A percentile compares a stretch with the other conserved stretches of the same genome.
Conservation (phyloP, 805 yeast genomes). For the Schwanniomyces yamadae region DNA sequence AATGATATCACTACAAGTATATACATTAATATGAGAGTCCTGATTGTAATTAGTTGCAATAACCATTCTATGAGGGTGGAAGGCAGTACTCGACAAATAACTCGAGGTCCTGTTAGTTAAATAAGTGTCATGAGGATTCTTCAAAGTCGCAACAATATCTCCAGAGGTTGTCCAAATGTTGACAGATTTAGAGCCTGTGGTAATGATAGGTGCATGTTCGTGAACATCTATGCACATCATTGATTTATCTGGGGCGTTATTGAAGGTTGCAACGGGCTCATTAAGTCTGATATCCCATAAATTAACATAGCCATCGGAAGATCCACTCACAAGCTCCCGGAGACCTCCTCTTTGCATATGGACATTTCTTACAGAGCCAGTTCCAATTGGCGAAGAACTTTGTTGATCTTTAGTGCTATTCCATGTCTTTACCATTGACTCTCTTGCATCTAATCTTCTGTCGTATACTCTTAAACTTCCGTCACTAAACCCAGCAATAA, state of each 20-base stretch:
- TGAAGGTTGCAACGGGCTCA: conserved; percentile 67
- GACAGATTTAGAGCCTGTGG: conserved; percentile 78
- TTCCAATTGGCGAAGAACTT: conserved; percentile 18
- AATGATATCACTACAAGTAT: conserved; percentile 40
- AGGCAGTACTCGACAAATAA: conserved; percentile 63
- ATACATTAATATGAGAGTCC: conserved; percentile 67
- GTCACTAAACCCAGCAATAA: conserved; percentile 91
- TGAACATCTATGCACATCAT: conserved; percentile 76
- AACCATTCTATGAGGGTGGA: conserved; percentile 96
- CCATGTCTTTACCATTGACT: conserved; percentile 85
- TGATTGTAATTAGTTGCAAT: conserved; percentile 82
- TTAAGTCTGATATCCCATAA: conserved; percentile 86
- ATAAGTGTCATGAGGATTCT: conserved; percentile 46
- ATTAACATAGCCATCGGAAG: conserved; percentile 76
- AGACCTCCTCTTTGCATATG: conserved; percentile 97
- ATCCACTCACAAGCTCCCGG: conserved; percentile 83
- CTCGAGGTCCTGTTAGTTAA: conserved; percentile 45
- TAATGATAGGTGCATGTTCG: conserved; percentile 94
- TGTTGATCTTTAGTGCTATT: conserved; percentile 35
- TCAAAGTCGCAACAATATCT: conserved; percentile 61
- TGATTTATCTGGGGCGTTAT: conserved; percentile 50
- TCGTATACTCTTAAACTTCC: conserved; percentile 89
- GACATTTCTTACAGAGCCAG: conserved; percentile 66
- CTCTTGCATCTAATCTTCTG: conserved; percentile 78
- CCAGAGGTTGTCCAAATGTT: conserved; percentile 88